Base-by-base conservation (phyloP, 1,284 basidiomycete genomes). In the Ustilago hordei region DNA sequence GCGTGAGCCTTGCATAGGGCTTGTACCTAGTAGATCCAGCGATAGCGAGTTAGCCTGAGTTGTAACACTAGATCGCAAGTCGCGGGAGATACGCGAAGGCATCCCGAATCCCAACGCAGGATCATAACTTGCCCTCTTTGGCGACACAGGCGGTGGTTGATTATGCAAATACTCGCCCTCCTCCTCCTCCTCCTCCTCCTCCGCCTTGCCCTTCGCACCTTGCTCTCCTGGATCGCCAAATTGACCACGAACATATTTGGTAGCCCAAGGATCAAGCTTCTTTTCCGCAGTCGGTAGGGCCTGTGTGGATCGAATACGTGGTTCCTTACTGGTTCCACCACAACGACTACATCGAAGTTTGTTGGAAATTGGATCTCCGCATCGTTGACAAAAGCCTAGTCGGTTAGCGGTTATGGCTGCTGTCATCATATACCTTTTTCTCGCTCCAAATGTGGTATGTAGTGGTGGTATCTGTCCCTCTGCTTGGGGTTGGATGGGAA, bases 81-180 rank as follows among this genome's bases (percentile, higher is more conserved):
- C 80, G 0, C 66, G 50, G 5, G 80, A 75, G 47, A 81, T 81
- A 17, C 78, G 73, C 1, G 74, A 78, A 28, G 80, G 80, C 71
- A 80, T 78, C 3, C 75, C 75, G 11, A 78, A 66, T 8, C 75
- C 75, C 4, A 78, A 8, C 0, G 61, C 57, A 0, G 70, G 67
- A 12, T 67, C 75, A 28, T 66, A 58, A 39, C 47, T 62, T 4
- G 64, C 54, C 15, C 70, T 39, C n/a, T 64, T 67, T n/a, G 73
- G 68, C 4, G 73, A 70, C 8, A 60, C 36, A 6, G 64, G 73
- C 2, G 67, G 72, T 6, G 63, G 56, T 23, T 64, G 68, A 31
- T 63, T 31, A 57, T 70, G 68, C 1, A 60, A 36, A 36, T 75
- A 64, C 8, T 64, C 61, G 8, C 63, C 58, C 2, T 15, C 43